phyloP scores from a whole-genome alignment of 257 asterid species.

The Eucommia ulmoides region DNA sequence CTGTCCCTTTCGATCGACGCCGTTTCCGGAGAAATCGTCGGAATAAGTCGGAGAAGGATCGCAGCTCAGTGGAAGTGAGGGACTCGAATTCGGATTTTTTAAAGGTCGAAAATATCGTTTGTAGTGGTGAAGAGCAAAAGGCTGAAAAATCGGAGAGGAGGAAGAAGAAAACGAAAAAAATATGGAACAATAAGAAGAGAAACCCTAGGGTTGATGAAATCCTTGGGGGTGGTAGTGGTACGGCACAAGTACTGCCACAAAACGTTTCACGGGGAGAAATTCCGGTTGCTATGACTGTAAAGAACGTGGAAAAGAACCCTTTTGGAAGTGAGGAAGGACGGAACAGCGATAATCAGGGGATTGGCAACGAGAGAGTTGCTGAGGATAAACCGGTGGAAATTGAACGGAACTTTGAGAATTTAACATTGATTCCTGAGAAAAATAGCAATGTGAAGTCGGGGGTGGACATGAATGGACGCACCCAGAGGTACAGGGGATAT shows the following conservation, averaged over 20 bases:
- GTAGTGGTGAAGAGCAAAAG: conserved; percentile 4
- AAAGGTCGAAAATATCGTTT: conserved; percentile 2
- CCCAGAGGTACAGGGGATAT: conserved; percentile 8
- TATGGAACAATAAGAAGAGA: background rate
- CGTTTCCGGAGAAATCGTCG: background rate
- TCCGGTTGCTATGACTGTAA: conserved; percentile 3
- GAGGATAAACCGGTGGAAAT: conserved; percentile 6
- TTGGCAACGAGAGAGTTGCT: too few species aligned
- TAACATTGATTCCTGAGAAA: conserved; percentile 1
- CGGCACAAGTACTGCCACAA: background rate
- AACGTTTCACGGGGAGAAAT: background rate
- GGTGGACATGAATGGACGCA: conserved; percentile 6
- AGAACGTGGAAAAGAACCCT: conserved; percentile 5
- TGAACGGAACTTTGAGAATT: conserved; percentile 8
- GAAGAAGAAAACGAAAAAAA: background rate
- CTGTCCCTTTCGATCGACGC: background rate
- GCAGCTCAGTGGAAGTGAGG: background rate
- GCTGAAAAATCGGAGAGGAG: background rate
- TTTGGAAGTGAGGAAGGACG: conserved; percentile 6
- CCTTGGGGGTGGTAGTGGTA: conserved; percentile 6
- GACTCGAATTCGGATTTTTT: conserved; percentile 17
- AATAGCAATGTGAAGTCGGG: conserved; percentile 5
- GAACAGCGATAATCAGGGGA: conserved; percentile 2
- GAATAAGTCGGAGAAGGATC: background rate
- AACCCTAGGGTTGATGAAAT: conserved; percentile 9